A percentile compares a stretch with the other conserved stretches of the same genome.
These are phyloP conservation scores for Ramularia endophylla DNA, from an alignment of 2,329 filamentous ascomycete genomes.

Conservation along the genomic window DNA sequence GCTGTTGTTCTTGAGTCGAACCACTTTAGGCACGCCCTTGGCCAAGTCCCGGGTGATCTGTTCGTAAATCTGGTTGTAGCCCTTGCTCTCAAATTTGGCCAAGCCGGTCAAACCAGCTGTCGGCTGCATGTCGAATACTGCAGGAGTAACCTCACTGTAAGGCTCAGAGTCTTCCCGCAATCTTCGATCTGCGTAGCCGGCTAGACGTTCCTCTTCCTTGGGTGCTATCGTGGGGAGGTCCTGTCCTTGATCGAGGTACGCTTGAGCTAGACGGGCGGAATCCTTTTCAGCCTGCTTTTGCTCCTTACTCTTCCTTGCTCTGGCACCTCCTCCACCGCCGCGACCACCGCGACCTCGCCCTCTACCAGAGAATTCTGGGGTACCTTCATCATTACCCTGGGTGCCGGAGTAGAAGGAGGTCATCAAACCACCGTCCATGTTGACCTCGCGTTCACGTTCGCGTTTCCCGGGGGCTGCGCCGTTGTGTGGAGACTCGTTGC, in stretches of 20 bases:
- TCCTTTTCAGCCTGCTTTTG: slow-evolving; percentile 65
- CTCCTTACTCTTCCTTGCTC: slow-evolving; percentile 82
- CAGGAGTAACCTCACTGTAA: slow-evolving; percentile 54
- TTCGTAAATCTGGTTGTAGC: slow-evolving; percentile 94
- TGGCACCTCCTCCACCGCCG: slow-evolving; percentile 37
- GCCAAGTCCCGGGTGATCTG: slow-evolving; percentile 96
- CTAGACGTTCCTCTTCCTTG: slow-evolving; percentile 50
- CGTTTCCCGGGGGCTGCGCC: slow-evolving; percentile 23
- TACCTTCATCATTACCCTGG: slow-evolving; percentile 21
- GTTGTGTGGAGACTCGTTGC: slow-evolving; percentile 56
- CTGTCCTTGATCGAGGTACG: slow-evolving; percentile 71
- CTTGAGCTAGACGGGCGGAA: slow-evolving; percentile 81
- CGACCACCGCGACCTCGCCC: slow-evolving; percentile 45
- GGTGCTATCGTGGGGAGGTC: slow-evolving; percentile 59
- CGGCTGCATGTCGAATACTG: slow-evolving; percentile 24
- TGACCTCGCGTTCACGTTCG: slow-evolving; percentile 52
- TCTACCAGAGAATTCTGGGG: slow-evolving; percentile 22
- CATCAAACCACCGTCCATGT: slow-evolving; percentile 76
- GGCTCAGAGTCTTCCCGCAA: slow-evolving; percentile 34
- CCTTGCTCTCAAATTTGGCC: slow-evolving; percentile 39
- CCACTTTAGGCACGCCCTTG: slow-evolving; percentile 87
- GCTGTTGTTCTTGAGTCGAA: slow-evolving; percentile 79
- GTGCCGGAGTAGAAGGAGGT: slow-evolving; percentile 63
- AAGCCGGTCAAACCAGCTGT: slow-evolving; percentile 29
- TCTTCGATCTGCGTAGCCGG: slow-evolving; percentile 28